Evolutionary conservation across 192 early-diverging fungal species (phyloP), one percentile per base, ranked within the genome.

Genomic region (Helicostylum pulchrum): DNA sequence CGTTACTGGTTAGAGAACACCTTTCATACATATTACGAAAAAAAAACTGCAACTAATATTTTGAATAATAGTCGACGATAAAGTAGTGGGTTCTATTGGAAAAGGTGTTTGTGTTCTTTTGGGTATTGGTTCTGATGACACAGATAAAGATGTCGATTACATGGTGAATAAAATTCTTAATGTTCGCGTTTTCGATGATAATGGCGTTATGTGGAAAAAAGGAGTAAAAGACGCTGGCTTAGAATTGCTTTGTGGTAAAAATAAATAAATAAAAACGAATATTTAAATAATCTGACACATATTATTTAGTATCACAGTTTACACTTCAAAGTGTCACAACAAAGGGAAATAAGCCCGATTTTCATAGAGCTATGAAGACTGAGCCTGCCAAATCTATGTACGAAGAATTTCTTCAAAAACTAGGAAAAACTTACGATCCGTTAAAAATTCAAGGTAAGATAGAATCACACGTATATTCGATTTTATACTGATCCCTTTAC

Each of bases 341-440:
- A 54, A 97, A 96, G 71, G 78, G 88, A 17, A 77, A 78, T 36
- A 98, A 98, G 72, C 96, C 94, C 14, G 93, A 95, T 74, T 98
- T 98, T 67, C 94, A 95, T 68, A 67, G 86, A 30, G 91, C 94
- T 1, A 95, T 95, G 92, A 90, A 89, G 57, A 77, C 82, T 4
- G 78, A 72, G 1, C 55, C 72, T 11, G 87, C 90, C 17, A 85
- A 81, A 12, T 80, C 80, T 45, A 83, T 92, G 73, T 98, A 97
- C 76, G 67, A 82, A 15, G 64, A 67, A 15, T 96, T 98, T 63
- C 70, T 98, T 36, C 73, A 69, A 20, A 81, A 87, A 46, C 53
- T 98, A 50, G 75, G 83, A 23, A 63, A 73, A 54, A 76, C 83
- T 5, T 90, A 93, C 72, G 64, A 81, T 9, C 70, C 83, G 5